Percentiles rank a stretch among this genome's conserved stretches.
Evolutionary conservation across 2,329 filamentous ascomycete genomes (phyloP).

Genomic region (Nothomitra cinnamomea): DNA sequence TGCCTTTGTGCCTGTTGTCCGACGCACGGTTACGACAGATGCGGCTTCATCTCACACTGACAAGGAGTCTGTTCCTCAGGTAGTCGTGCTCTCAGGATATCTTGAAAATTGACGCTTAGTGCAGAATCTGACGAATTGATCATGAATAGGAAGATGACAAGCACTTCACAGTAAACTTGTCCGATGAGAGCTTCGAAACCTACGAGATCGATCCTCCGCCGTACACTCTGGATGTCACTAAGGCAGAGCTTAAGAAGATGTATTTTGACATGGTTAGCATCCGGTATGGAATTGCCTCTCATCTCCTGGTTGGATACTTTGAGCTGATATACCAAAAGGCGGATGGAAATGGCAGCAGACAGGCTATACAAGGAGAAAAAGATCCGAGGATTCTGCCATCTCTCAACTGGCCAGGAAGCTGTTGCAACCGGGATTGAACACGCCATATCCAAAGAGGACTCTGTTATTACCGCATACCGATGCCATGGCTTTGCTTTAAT

Average conservation of each 20-base stretch:
- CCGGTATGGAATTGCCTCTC: slow-evolving; percentile 42
- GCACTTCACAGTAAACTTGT: slow-evolving; percentile 80
- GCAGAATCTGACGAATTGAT: slow-evolving; percentile 4
- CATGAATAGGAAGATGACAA: slow-evolving; percentile 67
- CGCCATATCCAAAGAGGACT: slow-evolving; percentile 78
- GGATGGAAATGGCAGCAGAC: slow-evolving; percentile 99
- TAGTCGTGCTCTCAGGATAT: slow-evolving; percentile 23
- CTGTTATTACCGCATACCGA: slow-evolving; percentile 94
- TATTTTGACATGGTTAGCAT: slow-evolving; percentile 95
- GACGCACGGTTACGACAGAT: slow-evolving; percentile 77
- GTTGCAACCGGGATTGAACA: slow-evolving; percentile 95
- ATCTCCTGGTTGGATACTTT: not conserved
- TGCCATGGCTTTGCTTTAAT: slow-evolving; percentile 98
- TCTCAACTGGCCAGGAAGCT: slow-evolving; percentile 95
- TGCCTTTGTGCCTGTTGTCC: slow-evolving; percentile 26
- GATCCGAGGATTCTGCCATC: slow-evolving; percentile 98
- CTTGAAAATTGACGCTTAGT: not conserved
- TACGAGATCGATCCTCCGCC: slow-evolving; percentile 95
- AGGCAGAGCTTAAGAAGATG: slow-evolving; percentile 97
- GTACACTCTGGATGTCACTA: slow-evolving; percentile 85
- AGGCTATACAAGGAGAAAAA: slow-evolving; percentile 99
- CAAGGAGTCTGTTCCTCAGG: slow-evolving; percentile 52
- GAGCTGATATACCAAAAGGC: slow-evolving; percentile 37
- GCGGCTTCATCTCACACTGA: slow-evolving; percentile 83
- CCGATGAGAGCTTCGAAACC: slow-evolving; percentile 98